Conservation (phyloP, 169 alveolate genomes). For the Eimeria sp. region DNA sequence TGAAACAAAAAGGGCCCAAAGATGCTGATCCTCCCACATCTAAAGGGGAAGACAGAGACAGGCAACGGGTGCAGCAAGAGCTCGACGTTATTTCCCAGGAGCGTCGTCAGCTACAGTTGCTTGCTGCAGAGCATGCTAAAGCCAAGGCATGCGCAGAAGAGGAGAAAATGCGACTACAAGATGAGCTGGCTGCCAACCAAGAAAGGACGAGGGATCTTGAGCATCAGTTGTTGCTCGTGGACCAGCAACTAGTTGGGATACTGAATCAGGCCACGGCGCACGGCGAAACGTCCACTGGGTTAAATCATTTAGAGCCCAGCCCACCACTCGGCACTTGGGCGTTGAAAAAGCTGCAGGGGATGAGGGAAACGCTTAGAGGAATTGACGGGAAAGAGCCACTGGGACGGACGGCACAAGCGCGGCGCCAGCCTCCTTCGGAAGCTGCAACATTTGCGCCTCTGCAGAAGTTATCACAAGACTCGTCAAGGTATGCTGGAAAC, state of each 20-base stretch:
- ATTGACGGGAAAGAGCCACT: slow-evolving; percentile 50
- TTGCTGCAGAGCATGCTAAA: slow-evolving; percentile 60
- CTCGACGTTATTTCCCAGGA: slow-evolving; percentile 21
- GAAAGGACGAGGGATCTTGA: slow-evolving; percentile 60
- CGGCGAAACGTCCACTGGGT: slow-evolving; percentile 19
- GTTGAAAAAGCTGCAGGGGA: slow-evolving; percentile 52
- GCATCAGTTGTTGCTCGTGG: slow-evolving; percentile 59
- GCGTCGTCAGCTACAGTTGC: slow-evolving; percentile 57
- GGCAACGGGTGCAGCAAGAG: slow-evolving; percentile 21
- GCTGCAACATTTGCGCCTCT: slow-evolving; percentile 61
- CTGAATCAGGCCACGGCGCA: slow-evolving; percentile 47
- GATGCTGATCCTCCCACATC: neutral
- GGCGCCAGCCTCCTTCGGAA: slow-evolving; percentile 67
- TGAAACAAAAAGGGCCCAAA: neutral
- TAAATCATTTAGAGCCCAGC: slow-evolving; percentile 30
- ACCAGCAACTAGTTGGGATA: slow-evolving; percentile 55
- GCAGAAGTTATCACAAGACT: slow-evolving; percentile 44
- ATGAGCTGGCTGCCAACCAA: slow-evolving; percentile 57
- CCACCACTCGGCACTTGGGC: slow-evolving; percentile 65
- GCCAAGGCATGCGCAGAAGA: slow-evolving; percentile 62
- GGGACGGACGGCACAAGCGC: slow-evolving; percentile 34
- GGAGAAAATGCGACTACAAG: slow-evolving; percentile 45
- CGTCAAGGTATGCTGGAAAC: slow-evolving; percentile 8
- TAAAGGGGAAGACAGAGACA: neutral
- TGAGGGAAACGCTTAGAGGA: slow-evolving; percentile 55